Conservation (phyloP, 495 filamentous ascomycete genomes). For the Penicillium ochrochloron region DNA sequence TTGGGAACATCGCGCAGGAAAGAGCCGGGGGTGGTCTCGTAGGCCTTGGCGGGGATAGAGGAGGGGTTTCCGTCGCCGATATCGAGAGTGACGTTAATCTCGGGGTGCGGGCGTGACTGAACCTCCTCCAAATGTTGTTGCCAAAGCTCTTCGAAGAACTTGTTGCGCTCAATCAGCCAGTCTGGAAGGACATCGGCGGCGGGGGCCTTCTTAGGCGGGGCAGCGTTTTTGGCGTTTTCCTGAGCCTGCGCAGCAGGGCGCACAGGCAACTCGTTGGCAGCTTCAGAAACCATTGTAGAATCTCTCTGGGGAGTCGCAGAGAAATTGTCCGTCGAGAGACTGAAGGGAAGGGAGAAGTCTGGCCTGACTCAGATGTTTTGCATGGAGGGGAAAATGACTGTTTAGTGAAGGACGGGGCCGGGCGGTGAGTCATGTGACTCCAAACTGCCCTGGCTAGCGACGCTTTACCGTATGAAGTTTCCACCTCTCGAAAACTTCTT, state of each 20-base stretch:
- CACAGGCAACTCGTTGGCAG: slow-evolving; percentile 46
- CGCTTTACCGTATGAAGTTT: slow-evolving; percentile 55
- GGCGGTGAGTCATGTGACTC: slow-evolving; percentile 51
- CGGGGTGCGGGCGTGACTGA: slow-evolving; percentile 48
- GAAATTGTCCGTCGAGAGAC: slow-evolving; percentile 24
- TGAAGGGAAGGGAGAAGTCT: slow-evolving; percentile 11
- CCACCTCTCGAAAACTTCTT: slow-evolving; percentile 58
- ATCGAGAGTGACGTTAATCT: slow-evolving; percentile 56
- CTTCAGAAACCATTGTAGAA: slow-evolving; percentile 46
- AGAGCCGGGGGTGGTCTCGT: slow-evolving; percentile 58
- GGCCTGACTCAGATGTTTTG: slow-evolving; percentile 6
- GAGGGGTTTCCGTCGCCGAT: slow-evolving; percentile 51
- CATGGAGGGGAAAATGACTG: slow-evolving; percentile 29
- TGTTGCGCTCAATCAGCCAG: slow-evolving; percentile 82
- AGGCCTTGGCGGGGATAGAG: slow-evolving; percentile 53
- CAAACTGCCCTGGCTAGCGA: slow-evolving; percentile 53
- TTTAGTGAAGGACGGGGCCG: slow-evolving; percentile 22
- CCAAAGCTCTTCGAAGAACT: slow-evolving; percentile 87
- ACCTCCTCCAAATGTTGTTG: slow-evolving; percentile 76
- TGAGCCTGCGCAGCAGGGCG: slow-evolving; percentile 44
- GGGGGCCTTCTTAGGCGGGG: slow-evolving; percentile 36
- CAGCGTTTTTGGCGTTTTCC: slow-evolving; percentile 29
- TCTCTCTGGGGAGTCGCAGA: slow-evolving; percentile 21
- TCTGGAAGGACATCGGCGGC: slow-evolving; percentile 62
- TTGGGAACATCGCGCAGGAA: slow-evolving; percentile 58